phyloP scores from a whole-genome alignment of 2,329 filamentous ascomycete species.

The Reticulascus tulasneorum region DNA sequence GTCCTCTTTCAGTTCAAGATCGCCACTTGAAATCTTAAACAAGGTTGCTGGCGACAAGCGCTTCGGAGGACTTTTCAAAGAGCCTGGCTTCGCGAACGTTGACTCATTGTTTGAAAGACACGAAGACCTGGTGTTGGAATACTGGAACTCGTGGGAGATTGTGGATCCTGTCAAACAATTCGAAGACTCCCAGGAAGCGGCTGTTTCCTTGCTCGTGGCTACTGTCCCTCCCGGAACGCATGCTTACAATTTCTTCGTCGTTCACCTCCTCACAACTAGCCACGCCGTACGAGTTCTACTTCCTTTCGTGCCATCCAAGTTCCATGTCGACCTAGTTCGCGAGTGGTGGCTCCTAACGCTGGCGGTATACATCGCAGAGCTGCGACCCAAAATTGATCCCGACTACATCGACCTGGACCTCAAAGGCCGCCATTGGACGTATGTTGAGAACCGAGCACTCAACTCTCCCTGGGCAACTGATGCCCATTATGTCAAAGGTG shows the following conservation, averaged over 20 bases:
- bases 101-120: conserved; percentile 63
- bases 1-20: conserved; percentile 54
- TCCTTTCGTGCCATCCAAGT: conserved; percentile 67
- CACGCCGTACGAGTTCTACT: conserved; percentile 86
- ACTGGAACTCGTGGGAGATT: conserved; percentile 87
- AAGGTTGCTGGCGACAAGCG: conserved; percentile 64
- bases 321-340: conserved; percentile 69
- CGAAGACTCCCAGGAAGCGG: conserved; percentile 62
- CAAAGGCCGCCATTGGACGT: conserved; percentile 70
- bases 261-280: conserved; percentile 77
- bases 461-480: conserved; percentile 66
- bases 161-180: conserved; percentile 70
- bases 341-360: conserved; percentile 89
- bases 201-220: conserved; percentile 58
- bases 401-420: conserved; percentile 59
- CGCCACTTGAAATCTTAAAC: conserved; percentile 67
- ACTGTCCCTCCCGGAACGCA: conserved; percentile 55
- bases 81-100: conserved; percentile 59
- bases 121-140: conserved; percentile 69
- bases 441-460: conserved; percentile 68
- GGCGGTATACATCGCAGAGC: conserved; percentile 70
- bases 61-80: conserved; percentile 63
- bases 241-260: conserved; percentile 77
- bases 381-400: conserved; percentile 68
- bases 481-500: conserved; percentile 81